These are phyloP conservation scores for Tulasnella sp. DNA, from an alignment of 768 basidiomycete genomes.

Conservation along the genomic window DNA sequence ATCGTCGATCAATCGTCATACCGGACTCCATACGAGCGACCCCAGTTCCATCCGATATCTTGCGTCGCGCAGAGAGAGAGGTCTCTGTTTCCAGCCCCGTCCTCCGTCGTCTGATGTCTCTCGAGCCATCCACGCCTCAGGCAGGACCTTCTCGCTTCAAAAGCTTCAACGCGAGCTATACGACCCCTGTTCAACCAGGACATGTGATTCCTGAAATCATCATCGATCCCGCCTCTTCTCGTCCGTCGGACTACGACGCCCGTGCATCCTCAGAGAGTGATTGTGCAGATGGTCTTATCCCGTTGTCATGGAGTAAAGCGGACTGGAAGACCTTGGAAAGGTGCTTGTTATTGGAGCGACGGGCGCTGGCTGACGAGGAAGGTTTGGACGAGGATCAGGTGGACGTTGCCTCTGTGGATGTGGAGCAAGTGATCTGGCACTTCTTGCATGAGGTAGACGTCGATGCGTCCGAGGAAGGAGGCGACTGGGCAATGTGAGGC, in stretches of 20 bases:
- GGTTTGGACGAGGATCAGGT: slow-evolving; percentile 33
- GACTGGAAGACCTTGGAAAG: slow-evolving; percentile 76
- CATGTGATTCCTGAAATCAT: slow-evolving; percentile 2
- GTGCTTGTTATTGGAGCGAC: slow-evolving; percentile 62
- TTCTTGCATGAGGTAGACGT: slow-evolving; percentile 30
- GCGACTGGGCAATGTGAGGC: slow-evolving; percentile 10
- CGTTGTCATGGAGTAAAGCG: slow-evolving; percentile 47
- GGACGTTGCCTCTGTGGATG: slow-evolving; percentile 40
- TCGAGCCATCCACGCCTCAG: too few relatives aligned
- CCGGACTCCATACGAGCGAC: too few relatives aligned
- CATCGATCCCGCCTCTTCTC: slow-evolving; percentile 16
- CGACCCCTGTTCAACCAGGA: background rate
- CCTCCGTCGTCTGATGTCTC: too few relatives aligned
- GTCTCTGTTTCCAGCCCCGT: too few relatives aligned
- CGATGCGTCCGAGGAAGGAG: slow-evolving; percentile 1
- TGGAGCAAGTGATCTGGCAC: slow-evolving; percentile 47
- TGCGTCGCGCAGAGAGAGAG: too few relatives aligned
- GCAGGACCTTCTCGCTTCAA: too few relatives aligned
- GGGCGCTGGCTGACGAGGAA: slow-evolving; percentile 34
- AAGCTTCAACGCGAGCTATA: background rate
- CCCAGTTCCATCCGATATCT: too few relatives aligned
- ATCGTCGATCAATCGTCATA: too few relatives aligned
- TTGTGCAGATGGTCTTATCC: slow-evolving; percentile 10
- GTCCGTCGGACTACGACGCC: background rate
- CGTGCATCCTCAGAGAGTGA: background rate